Base-by-base conservation (phyloP, 768 basidiomycete genomes). In the Scleroderma citrinum region DNA sequence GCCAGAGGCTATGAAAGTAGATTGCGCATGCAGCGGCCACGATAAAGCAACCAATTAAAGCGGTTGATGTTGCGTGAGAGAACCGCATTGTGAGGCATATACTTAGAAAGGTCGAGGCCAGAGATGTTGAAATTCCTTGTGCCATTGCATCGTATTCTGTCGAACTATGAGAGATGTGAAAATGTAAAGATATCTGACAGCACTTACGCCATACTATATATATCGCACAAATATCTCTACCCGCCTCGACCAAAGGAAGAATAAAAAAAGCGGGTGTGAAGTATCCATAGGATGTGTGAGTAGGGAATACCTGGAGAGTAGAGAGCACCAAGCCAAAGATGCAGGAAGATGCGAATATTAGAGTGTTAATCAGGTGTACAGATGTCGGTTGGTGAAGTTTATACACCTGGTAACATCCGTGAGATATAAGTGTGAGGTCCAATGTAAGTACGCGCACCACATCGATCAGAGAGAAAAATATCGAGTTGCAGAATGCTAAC, bases 141-240 rank as follows among this genome's bases (percentile, higher is more conserved):
- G 47, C 48, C 26, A 61, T 51, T 17, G 66, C 61, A 46, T 62
- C 65, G 44, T 64, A 59, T 32, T 62, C 72, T 73, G 32, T 12
- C 21, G 35, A 29, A n/a, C 13, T 11, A 44, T 46, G 40, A 50
- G 24, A 47, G 5, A 2, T 12, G 5, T 10, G 24, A 31, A 39
- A 19, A 17, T 39, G 17, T 14, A 10, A 21, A 39, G 6, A 39
- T n/a, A 19, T 39, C 23, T 2, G 19, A 31, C n/a, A 23, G 19
- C 24, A 57, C 65, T 56, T 49, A 68, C 59, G 50, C 6, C 50
- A 59, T 44, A 64, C 59, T n/a, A 62, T 44, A 24, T 48, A 50
- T 19, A 62, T 52, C 3, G 57, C 44, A 5, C 50, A 14, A 21
- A 64, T 46, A 34, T 53, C 55, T 46, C 52, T 62, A 2, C 34